Percentiles rank a stretch among this genome's conserved stretches.
These are phyloP conservation scores for Pilasporangium apinafurcum DNA, from an alignment of 352 stramenopile species.

Conservation along the genomic window DNA sequence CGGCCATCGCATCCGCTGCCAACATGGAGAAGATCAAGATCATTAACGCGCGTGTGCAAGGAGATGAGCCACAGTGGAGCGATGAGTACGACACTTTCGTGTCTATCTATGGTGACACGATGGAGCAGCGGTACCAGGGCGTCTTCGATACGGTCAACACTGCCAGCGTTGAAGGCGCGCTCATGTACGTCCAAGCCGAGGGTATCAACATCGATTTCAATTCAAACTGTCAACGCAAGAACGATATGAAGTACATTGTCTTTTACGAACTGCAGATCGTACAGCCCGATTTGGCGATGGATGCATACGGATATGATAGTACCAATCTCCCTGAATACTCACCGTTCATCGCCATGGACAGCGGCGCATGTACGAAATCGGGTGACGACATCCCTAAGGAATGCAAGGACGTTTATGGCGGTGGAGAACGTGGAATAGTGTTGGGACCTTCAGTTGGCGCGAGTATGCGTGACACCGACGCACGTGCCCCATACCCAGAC, in stretches of 20 bases:
- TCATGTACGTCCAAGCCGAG: conserved; percentile 77
- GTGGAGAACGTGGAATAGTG: conserved; percentile 2
- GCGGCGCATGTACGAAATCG: conserved; percentile 30
- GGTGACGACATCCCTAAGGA: conserved; percentile 8
- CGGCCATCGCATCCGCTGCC: too few species aligned
- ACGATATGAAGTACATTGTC: conserved; percentile 61
- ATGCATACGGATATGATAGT: conserved; percentile 15
- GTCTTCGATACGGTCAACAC: conserved; percentile 68
- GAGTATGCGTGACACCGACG: conserved; percentile 18
- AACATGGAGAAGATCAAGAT: conserved; percentile 4
- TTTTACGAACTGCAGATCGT: conserved; percentile 60
- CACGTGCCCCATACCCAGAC: conserved; percentile 43
- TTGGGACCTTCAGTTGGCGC: conserved; percentile 40
- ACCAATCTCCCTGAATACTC: conserved; percentile 36
- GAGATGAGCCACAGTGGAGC: conserved; percentile 8
- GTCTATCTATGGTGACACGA: conserved; percentile 12
- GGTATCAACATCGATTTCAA: conserved; percentile 47
- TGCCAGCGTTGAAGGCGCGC: conserved; percentile 66
- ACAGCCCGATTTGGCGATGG: conserved; percentile 35
- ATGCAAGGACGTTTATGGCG: conserved; percentile 17
- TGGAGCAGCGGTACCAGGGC: conserved; percentile 25
- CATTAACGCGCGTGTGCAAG: conserved; percentile 10
- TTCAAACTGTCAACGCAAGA: conserved; percentile 49
- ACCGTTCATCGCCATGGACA: conserved; percentile 56
- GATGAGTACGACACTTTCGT: conserved; percentile 7